Conservation (phyloP, 129 eudicot genomes). For the Heracleum sosnowskyi region DNA sequence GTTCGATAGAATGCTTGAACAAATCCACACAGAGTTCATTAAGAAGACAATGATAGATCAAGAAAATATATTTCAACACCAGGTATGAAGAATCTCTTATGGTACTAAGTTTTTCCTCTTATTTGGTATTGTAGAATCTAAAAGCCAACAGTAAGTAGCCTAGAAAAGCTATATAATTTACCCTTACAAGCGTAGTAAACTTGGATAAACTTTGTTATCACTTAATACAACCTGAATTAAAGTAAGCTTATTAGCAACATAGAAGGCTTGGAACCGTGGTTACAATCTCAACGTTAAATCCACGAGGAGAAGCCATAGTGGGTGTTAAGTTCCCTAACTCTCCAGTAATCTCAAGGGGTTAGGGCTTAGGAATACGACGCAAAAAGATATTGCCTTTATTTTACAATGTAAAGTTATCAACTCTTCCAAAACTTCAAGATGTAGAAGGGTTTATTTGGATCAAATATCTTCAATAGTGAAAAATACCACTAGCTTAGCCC, state of each 20-base stretch:
- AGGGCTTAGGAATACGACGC: not conserved
- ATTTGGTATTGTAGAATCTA: not conserved
- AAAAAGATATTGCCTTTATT: not conserved
- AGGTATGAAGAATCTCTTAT: constrained; percentile 29
- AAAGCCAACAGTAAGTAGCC: not conserved
- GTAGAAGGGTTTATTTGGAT: not conserved
- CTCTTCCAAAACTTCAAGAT: not conserved
- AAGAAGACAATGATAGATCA: constrained; percentile 62
- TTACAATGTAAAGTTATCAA: not conserved
- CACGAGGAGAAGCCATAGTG: not conserved
- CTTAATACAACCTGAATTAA: not conserved
- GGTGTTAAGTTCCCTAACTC: not conserved
- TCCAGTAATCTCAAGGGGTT: not conserved
- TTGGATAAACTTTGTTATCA: not conserved
- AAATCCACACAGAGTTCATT: constrained; percentile 30
- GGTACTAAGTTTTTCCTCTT: not conserved
- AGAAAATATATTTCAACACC: constrained; percentile 56
- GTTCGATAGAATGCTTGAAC: constrained; percentile 30
- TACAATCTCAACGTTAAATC: not conserved
- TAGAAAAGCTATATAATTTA: not conserved
- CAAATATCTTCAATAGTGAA: not conserved
- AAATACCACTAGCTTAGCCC: not conserved
- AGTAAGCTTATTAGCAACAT: not conserved
- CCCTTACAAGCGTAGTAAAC: not conserved
- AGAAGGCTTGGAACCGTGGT: not conserved